A percentile compares a stretch with the other conserved stretches of the same genome.
These are phyloP conservation scores for Schoenoplectus triqueter DNA, from an alignment of 202 grass and related monocot genomes.

Conservation along the genomic window DNA sequence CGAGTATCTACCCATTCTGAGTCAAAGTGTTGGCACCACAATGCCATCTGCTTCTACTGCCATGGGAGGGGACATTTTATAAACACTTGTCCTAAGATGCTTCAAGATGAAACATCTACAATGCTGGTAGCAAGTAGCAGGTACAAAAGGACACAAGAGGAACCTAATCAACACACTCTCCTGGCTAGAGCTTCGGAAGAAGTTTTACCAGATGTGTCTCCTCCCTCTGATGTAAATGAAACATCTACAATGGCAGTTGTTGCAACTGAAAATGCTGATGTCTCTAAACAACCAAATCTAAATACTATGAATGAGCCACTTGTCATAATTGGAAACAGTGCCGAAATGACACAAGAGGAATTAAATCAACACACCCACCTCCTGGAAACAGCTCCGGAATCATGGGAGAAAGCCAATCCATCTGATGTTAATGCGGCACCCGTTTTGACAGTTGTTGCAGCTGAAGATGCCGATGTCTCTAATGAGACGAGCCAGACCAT, in stretches of 20 bases:
- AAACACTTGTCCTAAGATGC: background rate
- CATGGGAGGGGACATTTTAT: background rate
- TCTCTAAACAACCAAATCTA: background rate
- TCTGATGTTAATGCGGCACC: constrained; percentile 27
- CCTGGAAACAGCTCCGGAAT: background rate
- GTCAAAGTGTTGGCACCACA: background rate
- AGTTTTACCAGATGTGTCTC: background rate
- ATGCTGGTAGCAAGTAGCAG: background rate
- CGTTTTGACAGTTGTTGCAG: background rate
- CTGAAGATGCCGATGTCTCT: constrained; percentile 15
- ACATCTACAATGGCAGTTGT: background rate
- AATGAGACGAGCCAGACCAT: constrained; percentile 12
- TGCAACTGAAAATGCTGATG: constrained; percentile 11
- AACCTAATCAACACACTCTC: background rate
- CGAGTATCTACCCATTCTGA: background rate
- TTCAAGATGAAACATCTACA: background rate
- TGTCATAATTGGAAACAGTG: background rate
- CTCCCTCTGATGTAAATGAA: constrained; percentile 21
- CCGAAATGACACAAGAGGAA: background rate
- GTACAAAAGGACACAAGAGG: background rate
- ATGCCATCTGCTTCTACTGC: background rate
- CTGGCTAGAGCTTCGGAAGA: background rate
- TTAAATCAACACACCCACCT: background rate
- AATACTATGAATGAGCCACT: background rate
- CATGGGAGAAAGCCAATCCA: background rate